These are phyloP conservation scores for Begonia peltatifolia DNA, from an alignment of 306 rosid species.

Conservation along the genomic window DNA sequence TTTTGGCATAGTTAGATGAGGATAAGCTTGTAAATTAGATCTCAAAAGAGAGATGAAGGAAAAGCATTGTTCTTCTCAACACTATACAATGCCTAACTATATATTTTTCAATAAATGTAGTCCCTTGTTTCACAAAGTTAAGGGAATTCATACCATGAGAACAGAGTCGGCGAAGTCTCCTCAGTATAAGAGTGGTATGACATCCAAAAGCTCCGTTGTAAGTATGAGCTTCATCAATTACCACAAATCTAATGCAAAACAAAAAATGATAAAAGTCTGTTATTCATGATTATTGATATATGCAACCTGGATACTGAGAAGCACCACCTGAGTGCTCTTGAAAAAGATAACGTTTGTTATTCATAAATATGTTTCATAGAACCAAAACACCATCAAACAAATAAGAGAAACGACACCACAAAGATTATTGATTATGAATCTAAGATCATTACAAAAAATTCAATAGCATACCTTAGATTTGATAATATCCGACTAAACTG, in stretches of 20 bases:
- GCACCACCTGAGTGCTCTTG: no score
- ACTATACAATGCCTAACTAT: no score
- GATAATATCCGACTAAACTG: conserved; percentile 63
- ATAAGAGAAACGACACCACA: neutral
- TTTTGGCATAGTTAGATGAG: no score
- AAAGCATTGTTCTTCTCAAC: no score
- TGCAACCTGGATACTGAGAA: no score
- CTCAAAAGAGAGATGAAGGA: no score
- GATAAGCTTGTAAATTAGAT: no score
- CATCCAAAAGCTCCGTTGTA: conserved; percentile 97
- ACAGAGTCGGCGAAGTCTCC: conserved; percentile 81
- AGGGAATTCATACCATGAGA: conserved; percentile 36
- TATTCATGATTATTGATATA: no score
- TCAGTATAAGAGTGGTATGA: conserved; percentile 69
- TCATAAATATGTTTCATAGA: neutral
- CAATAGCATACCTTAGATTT: conserved; percentile 51
- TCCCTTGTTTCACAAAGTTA: conserved; percentile 10
- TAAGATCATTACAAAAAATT: neutral
- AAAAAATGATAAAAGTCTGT: no score
- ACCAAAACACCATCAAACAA: neutral
- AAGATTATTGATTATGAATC: no score
- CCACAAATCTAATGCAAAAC: conserved; percentile 45
- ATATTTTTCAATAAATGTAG: conserved; percentile 6
- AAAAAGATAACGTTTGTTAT: no score
- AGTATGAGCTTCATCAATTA: conserved; percentile 79